phyloP scores from a whole-genome alignment of 2,329 filamentous ascomycete species.

The Neocatenulostroma microsporum region DNA sequence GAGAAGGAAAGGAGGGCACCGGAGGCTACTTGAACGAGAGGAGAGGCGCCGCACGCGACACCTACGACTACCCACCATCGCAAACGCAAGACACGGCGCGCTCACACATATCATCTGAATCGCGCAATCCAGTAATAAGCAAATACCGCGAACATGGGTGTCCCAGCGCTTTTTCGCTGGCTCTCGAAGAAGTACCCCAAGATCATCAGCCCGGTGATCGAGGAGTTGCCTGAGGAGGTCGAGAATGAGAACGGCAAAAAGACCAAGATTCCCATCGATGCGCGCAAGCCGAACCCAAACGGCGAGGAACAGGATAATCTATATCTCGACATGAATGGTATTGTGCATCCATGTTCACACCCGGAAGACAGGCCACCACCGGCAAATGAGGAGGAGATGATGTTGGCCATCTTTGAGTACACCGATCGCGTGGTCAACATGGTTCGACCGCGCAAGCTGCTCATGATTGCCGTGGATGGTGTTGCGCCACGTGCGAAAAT shows the following conservation, averaged over 20 bases:
- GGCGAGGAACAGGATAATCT: conserved; percentile 98
- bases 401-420: conserved; percentile 99
- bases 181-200: conserved; percentile 97
- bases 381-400: conserved; percentile 97
- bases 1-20: too few relatives aligned
- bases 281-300: conserved; percentile 81
- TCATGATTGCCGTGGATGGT: conserved; percentile 99
- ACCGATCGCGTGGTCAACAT: conserved; percentile 98
- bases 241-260: conserved; percentile 72
- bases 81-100: too few relatives aligned
- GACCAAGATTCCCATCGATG: conserved; percentile 91
- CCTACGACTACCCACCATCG: too few relatives aligned
- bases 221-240: conserved; percentile 73
- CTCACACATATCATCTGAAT: too few relatives aligned
- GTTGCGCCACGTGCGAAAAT: conserved; percentile 98
- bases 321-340: conserved; percentile 98
- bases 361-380: conserved; percentile 88
- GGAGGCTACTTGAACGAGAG: too few relatives aligned
- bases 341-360: conserved; percentile 99
- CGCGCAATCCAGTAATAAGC: too few relatives aligned
- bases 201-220: conserved; percentile 96
- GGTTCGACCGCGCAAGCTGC: conserved; percentile 96
- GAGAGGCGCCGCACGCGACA: too few relatives aligned
- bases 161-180: conserved; percentile 96
- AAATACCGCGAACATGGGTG: too few relatives aligned